Percentiles rank a stretch among this genome's conserved stretches.
These are phyloP conservation scores for Acorus calamus DNA, from an alignment of 106 monocot species.

Conservation along the genomic window DNA sequence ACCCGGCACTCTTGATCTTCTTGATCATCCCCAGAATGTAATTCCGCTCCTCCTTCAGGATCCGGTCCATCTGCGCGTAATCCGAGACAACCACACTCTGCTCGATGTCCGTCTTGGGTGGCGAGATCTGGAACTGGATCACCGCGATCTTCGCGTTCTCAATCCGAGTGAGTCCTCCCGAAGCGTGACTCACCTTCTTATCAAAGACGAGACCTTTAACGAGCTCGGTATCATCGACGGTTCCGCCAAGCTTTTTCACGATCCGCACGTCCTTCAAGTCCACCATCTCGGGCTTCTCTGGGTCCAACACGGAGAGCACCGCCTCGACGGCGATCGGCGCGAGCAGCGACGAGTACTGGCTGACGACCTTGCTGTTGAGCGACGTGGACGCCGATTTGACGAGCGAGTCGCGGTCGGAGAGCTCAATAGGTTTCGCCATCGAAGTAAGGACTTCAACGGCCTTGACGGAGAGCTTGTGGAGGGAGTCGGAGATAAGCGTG, in stretches of 20 bases:
- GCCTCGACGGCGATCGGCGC: conserved; percentile 84
- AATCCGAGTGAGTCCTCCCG: conserved; percentile 70
- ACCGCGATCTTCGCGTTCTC: conserved; percentile 93
- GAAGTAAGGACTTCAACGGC: conserved; percentile 50
- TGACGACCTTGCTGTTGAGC: conserved; percentile 83
- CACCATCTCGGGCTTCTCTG: conserved; percentile 67
- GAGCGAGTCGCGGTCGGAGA: conserved; percentile 75
- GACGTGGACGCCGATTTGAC: conserved; percentile 90
- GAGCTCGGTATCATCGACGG: conserved; percentile 86
- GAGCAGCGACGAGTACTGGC: conserved; percentile 88
- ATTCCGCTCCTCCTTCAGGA: conserved; percentile 83
- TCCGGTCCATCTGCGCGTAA: conserved; percentile 91
- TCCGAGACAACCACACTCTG: conserved; percentile 89
- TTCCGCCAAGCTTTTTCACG: conserved; percentile 90
- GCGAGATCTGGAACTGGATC: conserved; percentile 93
- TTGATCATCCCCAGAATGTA: conserved; percentile 87
- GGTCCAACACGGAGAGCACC: conserved; percentile 68
- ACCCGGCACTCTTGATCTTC: conserved; percentile 80
- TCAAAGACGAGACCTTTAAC: conserved; percentile 76
- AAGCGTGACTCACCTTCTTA: conserved; percentile 74
- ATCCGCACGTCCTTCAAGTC: conserved; percentile 72
- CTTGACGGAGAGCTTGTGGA: conserved; percentile 49
- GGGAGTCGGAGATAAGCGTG: conserved; percentile 65
- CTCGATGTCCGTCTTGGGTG: conserved; percentile 94
- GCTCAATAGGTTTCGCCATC: conserved; percentile 70